Evolutionary conservation across 257 asterid species (phyloP), one percentile per base, ranked within the genome.

Genomic region (Perilla frutescens): DNA sequence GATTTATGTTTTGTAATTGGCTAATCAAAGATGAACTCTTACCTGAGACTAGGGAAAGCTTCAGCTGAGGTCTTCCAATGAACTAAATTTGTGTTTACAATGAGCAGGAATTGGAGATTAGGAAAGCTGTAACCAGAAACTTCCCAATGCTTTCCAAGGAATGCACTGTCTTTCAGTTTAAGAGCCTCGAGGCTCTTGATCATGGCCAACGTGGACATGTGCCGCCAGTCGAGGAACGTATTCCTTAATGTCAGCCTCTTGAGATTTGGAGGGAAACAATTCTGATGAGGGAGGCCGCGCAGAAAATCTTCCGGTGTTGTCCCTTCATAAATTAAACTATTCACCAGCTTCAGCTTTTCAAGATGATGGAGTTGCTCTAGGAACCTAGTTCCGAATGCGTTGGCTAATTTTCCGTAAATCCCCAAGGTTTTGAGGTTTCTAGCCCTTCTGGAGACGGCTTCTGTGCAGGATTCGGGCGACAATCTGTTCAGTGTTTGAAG

Each of bases 191-290:
- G 71, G 11, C 3, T 14, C 1, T 13, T 10, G 26, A 66, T 66
- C 12, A 1, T 48, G 2, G 59, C 71, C 6, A 66, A 7, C 0
- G 7, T 32, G 13, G 71, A 31, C 59, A 66, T 67, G 3, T 68
- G 36, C 4, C 6, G 1, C 90, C 90, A 85, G 0, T 62, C 49
- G 26, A 85, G 53, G 66, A 2, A 5, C 0, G 88, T 77, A 0
- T 20, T 76, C 1, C 72, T 37, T n/a, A 84, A 13, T 1, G 83
- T 81, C 15, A 87, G 75, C 47, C 49, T 77, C 50, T 20, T 83
- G 1, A 87, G 79, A 2, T 43, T 62, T n/a, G 26, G n/a, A 0
- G 88, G 85, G 66, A 87, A 84, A 11, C 29, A 37, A 6, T 53
- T 31, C 0, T 2, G 44, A 7, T 5, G 37, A 0, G 84, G 90